Evolutionary conservation across 1,284 basidiomycete species (phyloP), one percentile per base, ranked within the genome.

Genomic region (Cryptococcus maquisensis): DNA sequence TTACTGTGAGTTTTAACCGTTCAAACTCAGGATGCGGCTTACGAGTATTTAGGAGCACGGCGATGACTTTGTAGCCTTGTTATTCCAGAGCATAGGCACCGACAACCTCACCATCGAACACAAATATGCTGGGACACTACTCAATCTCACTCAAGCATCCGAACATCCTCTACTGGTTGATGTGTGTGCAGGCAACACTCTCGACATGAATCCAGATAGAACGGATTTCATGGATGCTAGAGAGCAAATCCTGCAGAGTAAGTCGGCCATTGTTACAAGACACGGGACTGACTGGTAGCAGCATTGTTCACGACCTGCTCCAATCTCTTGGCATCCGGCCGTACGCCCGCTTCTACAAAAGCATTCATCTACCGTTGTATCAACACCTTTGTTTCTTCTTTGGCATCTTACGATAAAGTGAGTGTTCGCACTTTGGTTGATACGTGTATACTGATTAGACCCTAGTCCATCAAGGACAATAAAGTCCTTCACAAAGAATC

Each of bases 71-170:
- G 62, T 88, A 4, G 74, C 81, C 20, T 78, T 84, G 15, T 69
- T 88, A 23, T 78, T 87, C 48, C 78, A 82, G 52, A 79, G 81
- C 3, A 71, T 87, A 36, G 80, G 83, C 3, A 80, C 83, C 0
- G 73, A 76, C 45, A 58, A 54, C 16, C 64, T 82, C 20, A 82
- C 81, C 0, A 73, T 84, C 26, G 86, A 89, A 65, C 81, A 83
- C 60, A 80, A 84, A 53, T 88, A 83, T 60, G 68, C 81, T 7
- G 75, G 81, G 2, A 61, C 68, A 0, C n/a, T 76, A n/a, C 40
- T 76, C n/a, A 43, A 28, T 9, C 62, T 69, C 23, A 63, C 68
- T 4, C 61, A 58, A 1, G 66, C 62, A 12, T 26, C 51, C 3
- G 60, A 66, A 2, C 62, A 74, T 51, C 59, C 61, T 3, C 52